A percentile compares a stretch with the other conserved stretches of the same genome.
Evolutionary conservation across 768 basidiomycete genomes (phyloP).

Genomic region (Hypholoma sublateritium): DNA sequence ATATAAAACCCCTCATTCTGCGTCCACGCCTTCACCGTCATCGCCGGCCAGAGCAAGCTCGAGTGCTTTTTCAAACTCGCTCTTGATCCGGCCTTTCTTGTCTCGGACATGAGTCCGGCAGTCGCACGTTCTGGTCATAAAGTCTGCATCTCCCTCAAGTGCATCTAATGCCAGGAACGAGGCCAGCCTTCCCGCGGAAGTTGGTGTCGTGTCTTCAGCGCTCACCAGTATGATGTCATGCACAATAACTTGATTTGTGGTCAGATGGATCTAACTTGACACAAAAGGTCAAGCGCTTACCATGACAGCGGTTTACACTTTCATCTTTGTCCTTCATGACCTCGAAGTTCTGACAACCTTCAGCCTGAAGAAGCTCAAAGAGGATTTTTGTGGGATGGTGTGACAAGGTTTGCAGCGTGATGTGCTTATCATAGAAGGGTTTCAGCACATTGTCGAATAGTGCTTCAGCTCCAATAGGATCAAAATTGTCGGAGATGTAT

Average conservation of each 20-base stretch:
- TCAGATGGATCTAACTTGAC: neutral
- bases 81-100: conserved; percentile 5
- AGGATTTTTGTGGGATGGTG: conserved; percentile 78
- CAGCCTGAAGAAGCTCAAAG: conserved; percentile 70
- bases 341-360: conserved; percentile 68
- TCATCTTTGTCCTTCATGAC: conserved; percentile 51
- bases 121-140: conserved; percentile 66
- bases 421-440: conserved; percentile 79
- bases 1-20: too few relatives aligned
- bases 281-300: conserved; percentile 33
- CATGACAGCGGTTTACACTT: conserved; percentile 45
- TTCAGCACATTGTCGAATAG: conserved; percentile 69
- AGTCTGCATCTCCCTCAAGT: conserved; percentile 60
- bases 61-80: conserved; percentile 8
- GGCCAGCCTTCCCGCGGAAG: conserved; percentile 58
- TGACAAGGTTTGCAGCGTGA: conserved; percentile 70
- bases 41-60: conserved; percentile 3
- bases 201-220: conserved; percentile 48
- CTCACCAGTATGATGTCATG: conserved; percentile 66
- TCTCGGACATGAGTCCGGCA: conserved; percentile 45
- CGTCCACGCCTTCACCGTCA: neutral
- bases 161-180: conserved; percentile 69
- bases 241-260: conserved; percentile 51
- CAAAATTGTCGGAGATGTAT: conserved; percentile 74
- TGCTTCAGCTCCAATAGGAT: conserved; percentile 54